Percentiles rank a stretch among this genome's conserved stretches.
Evolutionary conservation across 2,329 filamentous ascomycete species (phyloP).

Genomic region (Teratosphaeria pseudoeucalypti): DNA sequence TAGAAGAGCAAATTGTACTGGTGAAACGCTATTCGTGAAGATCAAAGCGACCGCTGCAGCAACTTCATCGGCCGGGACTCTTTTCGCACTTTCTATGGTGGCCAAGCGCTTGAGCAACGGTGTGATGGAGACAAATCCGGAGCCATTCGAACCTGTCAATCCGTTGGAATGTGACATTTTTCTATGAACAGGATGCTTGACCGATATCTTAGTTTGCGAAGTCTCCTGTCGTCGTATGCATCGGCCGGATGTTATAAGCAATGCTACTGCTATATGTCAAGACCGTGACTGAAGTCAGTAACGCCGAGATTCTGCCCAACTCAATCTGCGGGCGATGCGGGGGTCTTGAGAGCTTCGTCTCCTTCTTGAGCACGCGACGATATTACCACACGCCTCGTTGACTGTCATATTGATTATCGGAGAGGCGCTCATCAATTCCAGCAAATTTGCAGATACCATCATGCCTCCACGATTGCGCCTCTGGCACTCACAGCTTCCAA

Average conservation of each 20-base stretch:
- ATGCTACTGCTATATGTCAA: background rate
- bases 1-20: slow-evolving; percentile 75
- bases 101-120: slow-evolving; percentile 61
- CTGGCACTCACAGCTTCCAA: slow-evolving; percentile 25
- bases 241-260: background rate
- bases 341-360: background rate
- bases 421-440: background rate
- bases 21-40: slow-evolving; percentile 82
- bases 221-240: background rate
- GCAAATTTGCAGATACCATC: slow-evolving; percentile 6
- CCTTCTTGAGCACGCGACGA: background rate
- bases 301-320: background rate
- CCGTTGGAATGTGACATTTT: slow-evolving; percentile 7
- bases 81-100: slow-evolving; percentile 28
- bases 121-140: slow-evolving; percentile 47
- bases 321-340: background rate
- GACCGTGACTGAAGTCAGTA: background rate
- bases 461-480: slow-evolving; percentile 47
- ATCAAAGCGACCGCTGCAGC: slow-evolving; percentile 82
- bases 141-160: background rate
- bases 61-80: slow-evolving; percentile 67
- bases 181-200: background rate
- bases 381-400: background rate
- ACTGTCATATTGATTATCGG: background rate
- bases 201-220: background rate